Percentiles rank a stretch among this genome's conserved stretches.
phyloP scores from a whole-genome alignment of 2,329 filamentous ascomycete genomes.

The Diaporthe sp. region DNA sequence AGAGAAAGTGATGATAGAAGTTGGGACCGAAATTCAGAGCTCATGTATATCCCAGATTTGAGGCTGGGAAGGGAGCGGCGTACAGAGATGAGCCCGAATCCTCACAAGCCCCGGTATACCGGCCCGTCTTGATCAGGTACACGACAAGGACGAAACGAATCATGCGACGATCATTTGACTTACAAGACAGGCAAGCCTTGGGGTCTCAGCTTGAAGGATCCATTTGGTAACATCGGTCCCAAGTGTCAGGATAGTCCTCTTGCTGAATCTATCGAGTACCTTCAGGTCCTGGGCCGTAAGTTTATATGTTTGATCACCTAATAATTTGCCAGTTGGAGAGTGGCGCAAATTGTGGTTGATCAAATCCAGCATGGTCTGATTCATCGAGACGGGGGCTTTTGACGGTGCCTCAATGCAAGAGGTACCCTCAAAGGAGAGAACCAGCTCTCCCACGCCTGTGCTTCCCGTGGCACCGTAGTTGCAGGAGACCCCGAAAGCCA shows the following conservation, averaged over 20 bases:
- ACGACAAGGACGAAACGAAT: not conserved
- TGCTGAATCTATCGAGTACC: slow-evolving; percentile 58
- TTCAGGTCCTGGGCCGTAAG: slow-evolving; percentile 52
- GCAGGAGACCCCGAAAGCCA: slow-evolving; percentile 62
- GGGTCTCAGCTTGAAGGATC: slow-evolving; percentile 53
- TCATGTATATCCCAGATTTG: too few relatives aligned
- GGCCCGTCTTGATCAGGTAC: too few relatives aligned
- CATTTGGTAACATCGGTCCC: slow-evolving; percentile 50
- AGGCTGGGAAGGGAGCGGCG: too few relatives aligned
- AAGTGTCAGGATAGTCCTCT: slow-evolving; percentile 58
- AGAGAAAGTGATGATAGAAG: not conserved
- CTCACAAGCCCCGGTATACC: rapidly evolving
- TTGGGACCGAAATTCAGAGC: too few relatives aligned
- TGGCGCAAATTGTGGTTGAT: slow-evolving; percentile 44
- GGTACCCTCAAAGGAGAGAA: slow-evolving; percentile 49
- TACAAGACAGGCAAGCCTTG: slow-evolving; percentile 58
- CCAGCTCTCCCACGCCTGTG: slow-evolving; percentile 47
- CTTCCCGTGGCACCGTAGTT: slow-evolving; percentile 54
- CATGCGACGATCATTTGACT: slow-evolving; percentile 30
- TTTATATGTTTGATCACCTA: slow-evolving; percentile 49
- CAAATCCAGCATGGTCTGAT: slow-evolving; percentile 41
- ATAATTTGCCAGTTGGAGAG: slow-evolving; percentile 33
- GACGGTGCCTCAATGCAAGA: slow-evolving; percentile 43
- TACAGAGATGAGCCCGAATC: not conserved
- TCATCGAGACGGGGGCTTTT: slow-evolving; percentile 42